phyloP scores from a whole-genome alignment of 768 basidiomycete species.

The Chalciporus pseudorubinellus region DNA sequence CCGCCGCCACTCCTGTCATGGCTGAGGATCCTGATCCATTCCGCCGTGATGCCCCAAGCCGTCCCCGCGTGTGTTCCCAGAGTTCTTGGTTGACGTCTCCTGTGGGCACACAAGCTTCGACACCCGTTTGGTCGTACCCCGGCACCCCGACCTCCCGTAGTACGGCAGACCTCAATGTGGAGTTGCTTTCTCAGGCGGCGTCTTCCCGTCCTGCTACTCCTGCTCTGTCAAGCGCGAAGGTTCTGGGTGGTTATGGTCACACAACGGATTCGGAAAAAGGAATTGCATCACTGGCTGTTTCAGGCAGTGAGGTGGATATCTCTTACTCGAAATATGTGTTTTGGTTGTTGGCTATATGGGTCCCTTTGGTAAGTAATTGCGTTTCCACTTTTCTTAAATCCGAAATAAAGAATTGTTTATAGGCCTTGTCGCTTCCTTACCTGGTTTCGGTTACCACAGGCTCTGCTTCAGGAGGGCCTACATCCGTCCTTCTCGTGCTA shows the following conservation, averaged over 20 bases:
- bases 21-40: slow-evolving; percentile 61
- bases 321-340: slow-evolving; percentile 52
- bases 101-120: slow-evolving; percentile 52
- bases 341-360: slow-evolving; percentile 69
- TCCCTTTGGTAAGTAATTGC: slow-evolving; percentile 57
- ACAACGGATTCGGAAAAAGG: slow-evolving; percentile 58
- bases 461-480: slow-evolving; percentile 36
- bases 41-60: slow-evolving; percentile 50
- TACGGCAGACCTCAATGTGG: slow-evolving; percentile 42
- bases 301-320: slow-evolving; percentile 51
- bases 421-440: slow-evolving; percentile 68
- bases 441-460: slow-evolving; percentile 42
- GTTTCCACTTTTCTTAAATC: not conserved
- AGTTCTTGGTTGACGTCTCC: slow-evolving; percentile 73
- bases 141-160: slow-evolving; percentile 42
- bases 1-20: slow-evolving; percentile 42
- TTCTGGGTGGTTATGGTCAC: slow-evolving; percentile 69
- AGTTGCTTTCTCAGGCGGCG: slow-evolving; percentile 35
- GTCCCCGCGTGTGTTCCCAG: slow-evolving; percentile 58
- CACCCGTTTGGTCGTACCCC: slow-evolving; percentile 72
- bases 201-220: slow-evolving; percentile 51
- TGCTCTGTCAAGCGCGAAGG: slow-evolving; percentile 54
- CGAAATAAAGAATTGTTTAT: not conserved
- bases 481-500: slow-evolving; percentile 53
- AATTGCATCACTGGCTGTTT: slow-evolving; percentile 42